phyloP scores from a whole-genome alignment of 495 filamentous ascomycete species.

The Parathielavia hyrcaniae region DNA sequence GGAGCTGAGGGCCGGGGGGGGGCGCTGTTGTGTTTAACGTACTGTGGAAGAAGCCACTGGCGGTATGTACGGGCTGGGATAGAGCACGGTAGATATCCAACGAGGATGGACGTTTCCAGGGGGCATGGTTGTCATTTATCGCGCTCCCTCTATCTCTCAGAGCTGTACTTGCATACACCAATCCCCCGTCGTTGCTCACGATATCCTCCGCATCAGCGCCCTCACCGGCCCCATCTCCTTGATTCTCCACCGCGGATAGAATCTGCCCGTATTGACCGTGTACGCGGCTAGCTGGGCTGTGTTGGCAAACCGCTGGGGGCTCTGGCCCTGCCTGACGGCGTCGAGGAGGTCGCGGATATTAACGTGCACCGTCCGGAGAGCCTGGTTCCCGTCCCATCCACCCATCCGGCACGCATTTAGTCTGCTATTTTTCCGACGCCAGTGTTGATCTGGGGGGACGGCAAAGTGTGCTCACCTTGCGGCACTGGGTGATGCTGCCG shows the following conservation, averaged over 20 bases:
- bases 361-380: constrained; percentile 28
- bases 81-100: background rate
- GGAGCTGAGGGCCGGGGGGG: constrained; percentile 26
- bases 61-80: background rate
- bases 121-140: background rate
- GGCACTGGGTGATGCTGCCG: constrained; percentile 34
- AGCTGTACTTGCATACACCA: too few relatives aligned
- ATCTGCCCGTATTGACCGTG: constrained; percentile 13
- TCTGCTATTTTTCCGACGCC: background rate
- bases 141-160: background rate
- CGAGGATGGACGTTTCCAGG: background rate
- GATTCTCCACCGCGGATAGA: constrained; percentile 23
- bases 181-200: background rate
- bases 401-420: background rate
- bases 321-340: constrained; percentile 15
- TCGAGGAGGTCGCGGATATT: constrained; percentile 39
- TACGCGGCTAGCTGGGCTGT: constrained; percentile 23
- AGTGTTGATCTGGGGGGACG: background rate
- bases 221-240: constrained; percentile 31
- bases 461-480: constrained; percentile 24
- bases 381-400: constrained; percentile 15
- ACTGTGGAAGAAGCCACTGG: background rate
- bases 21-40: too few relatives aligned
- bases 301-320: constrained; percentile 22
- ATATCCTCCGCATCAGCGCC: constrained; percentile 15